Base-by-base conservation (phyloP, 139 green algal species). In the Tetradesmus obliquus region DNA sequence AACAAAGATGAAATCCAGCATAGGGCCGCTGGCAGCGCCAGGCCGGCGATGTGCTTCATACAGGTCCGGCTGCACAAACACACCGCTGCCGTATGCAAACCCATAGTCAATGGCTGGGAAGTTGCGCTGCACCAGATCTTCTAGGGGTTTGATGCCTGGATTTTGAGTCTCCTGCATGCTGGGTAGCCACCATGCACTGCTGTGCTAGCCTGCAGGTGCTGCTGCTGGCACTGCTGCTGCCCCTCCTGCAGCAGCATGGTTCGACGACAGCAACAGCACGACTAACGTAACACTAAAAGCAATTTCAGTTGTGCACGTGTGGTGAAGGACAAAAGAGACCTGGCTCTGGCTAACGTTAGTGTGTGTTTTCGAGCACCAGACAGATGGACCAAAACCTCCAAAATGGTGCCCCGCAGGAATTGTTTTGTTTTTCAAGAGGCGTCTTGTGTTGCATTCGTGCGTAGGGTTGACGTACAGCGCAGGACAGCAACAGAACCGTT, bases 81-180 rank as follows among this genome's bases (percentile, higher is more conserved):
- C 96, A 1, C 95, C 97, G n/a, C 96, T 98, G 51, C 97, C 97
- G 71, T 99, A 99, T 1, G 94, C 97, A 84, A 99, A 99, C 0
- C 96, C 97, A 82, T 96, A 91, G 13, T 93, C 66, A 6, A 99
- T 94, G 0, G 93, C 81, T 2, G 97, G 97, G 62, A 98, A 97
- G 5, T 93, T 60, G n/a, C 79, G 45, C 20, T 91, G 45, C n/a
- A 95, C 60, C 4, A 92, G 82, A 1, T 66, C 22, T 80, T 62
- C 54, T 7, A 88, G 82, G 17, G n/a, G 53, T 15, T 84, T 76
- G 1, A 1, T 79, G 24, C 55, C 66, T 24, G 69, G 32, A 45
- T 9, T 12, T 6, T 72, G 51, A 13, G 81, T 24, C 2, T 19
- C 66, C 66, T 76, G 66, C 66, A 76, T 76, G 66, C 66, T 76